A percentile compares a stretch with the other conserved stretches of the same genome.
Evolutionary conservation across 169 alveolate species (phyloP).

Genomic region (Theileria annulata): DNA sequence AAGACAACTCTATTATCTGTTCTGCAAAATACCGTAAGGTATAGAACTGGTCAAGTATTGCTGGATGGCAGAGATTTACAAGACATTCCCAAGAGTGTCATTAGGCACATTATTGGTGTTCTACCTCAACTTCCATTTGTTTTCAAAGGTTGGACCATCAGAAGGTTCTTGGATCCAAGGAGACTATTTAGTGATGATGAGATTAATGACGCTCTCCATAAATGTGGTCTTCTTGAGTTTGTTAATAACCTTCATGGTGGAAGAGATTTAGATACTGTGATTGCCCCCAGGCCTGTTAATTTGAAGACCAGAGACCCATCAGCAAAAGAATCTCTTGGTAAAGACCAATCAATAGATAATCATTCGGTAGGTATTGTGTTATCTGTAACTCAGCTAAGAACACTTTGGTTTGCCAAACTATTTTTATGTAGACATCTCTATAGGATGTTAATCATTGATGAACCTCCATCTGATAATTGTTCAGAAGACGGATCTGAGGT

Average conservation of each 20-base stretch:
- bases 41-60: conserved; percentile 47
- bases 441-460: conserved; percentile 78
- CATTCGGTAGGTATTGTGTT: background rate
- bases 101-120: conserved; percentile 50
- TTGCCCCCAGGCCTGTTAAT: conserved; percentile 3
- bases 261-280: conserved; percentile 22
- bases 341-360: background rate
- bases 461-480: conserved; percentile 76
- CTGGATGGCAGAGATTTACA: conserved; percentile 62
- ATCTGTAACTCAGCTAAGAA: conserved; percentile 64
- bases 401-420: conserved; percentile 75
- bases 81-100: conserved; percentile 27
- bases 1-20: conserved; percentile 59
- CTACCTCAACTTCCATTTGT: conserved; percentile 58
- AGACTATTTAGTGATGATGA: conserved; percentile 45
- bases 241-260: conserved; percentile 24
- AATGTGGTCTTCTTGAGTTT: conserved; percentile 47
- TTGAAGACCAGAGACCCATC: background rate
- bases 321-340: background rate
- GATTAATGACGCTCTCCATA: conserved; percentile 33
- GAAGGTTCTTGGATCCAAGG: conserved; percentile 64
- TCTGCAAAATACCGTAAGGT: conserved; percentile 28
- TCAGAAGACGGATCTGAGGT: background rate
- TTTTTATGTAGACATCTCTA: conserved; percentile 69
- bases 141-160: conserved; percentile 64